Evolutionary conservation across 306 rosid species (phyloP).

Genomic region (Rubus parviflorus): DNA sequence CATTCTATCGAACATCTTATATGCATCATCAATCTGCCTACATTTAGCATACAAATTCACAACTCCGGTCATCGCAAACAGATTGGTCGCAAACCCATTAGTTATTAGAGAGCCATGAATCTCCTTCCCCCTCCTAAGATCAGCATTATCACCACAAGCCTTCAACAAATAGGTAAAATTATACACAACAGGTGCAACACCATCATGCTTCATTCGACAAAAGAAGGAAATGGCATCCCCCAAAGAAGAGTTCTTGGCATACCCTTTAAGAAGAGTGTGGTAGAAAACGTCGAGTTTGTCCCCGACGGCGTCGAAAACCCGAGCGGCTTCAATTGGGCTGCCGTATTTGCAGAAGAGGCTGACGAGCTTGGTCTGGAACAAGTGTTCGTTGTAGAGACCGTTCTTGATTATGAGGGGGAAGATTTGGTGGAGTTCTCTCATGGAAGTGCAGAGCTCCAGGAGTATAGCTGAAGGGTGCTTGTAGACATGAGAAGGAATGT

Average conservation of each 20-base stretch:
- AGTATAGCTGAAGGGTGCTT: constrained; percentile 77
- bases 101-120: constrained; percentile 66
- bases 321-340: constrained; percentile 57
- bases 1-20: constrained; percentile 89
- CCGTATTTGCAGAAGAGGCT: constrained; percentile 76
- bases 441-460: constrained; percentile 75
- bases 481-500: constrained; percentile 77
- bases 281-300: constrained; percentile 73
- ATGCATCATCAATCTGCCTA: constrained; percentile 59
- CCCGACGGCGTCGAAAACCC: constrained; percentile 62
- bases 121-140: constrained; percentile 70
- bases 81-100: constrained; percentile 60
- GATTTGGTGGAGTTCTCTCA: constrained; percentile 70
- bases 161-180: constrained; percentile 84
- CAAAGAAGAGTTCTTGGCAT: constrained; percentile 58
- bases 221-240: constrained; percentile 49
- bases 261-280: constrained; percentile 87
- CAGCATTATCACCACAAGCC: constrained; percentile 61
- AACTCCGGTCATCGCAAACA: constrained; percentile 84
- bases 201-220: constrained; percentile 57
- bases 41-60: constrained; percentile 76
- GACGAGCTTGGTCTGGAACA: constrained; percentile 82
- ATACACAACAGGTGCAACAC: constrained; percentile 70
- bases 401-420: constrained; percentile 65
- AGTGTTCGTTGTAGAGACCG: constrained; percentile 65